Evolutionary conservation across 2,329 filamentous ascomycete species (phyloP), one percentile per base, ranked within the genome.

Genomic region (Beauveria rudraprayagi): DNA sequence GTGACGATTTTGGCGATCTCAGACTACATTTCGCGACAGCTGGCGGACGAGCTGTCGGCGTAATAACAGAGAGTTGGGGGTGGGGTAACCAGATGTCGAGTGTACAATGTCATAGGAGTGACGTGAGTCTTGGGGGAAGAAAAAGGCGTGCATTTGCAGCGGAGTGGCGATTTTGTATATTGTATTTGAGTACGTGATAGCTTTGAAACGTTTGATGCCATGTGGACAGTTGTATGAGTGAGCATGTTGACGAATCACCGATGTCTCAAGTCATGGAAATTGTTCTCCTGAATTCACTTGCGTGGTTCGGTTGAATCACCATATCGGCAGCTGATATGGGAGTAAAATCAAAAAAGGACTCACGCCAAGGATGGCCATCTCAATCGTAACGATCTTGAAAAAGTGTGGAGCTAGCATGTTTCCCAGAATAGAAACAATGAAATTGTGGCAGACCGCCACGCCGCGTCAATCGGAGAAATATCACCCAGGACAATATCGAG

Each of bases 1-100:
- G 77, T 92, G 48, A 91, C 89, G 14, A 81, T 78, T 61, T 91
- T 92, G 89, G 83, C 84, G 1, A 81, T 89, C 67, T 79, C 84
- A 54, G 84, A 89, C 68, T 83, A 82, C 74, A 86, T 90, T 63
- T 83, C 83, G 3, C 76, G 80, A 67, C 79, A 80, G 0, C 70
- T 89, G 50, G 77, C 73, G n/a, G 74, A 71, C 68, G 83, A 83
- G 34, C 61, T 74, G 61, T 66, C 28, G 9, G 22, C 30, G 28
- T 41, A 22, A 43, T 14, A 16, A 9, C 7, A 19, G 22, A 41
- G 17, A 4, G 24, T 26, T 37, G 11, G 34, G 34, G 14, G 11
- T 11, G 34, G 14, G 22, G 24, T 8, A 17, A 17, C 24, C 24
- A 24, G 40, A 3, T 16, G 24, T 26, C 10, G 46, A 10, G 22